These are phyloP conservation scores for Plasmodium yoelii DNA, from an alignment of 169 alveolate species.

Conservation along the genomic window DNA sequence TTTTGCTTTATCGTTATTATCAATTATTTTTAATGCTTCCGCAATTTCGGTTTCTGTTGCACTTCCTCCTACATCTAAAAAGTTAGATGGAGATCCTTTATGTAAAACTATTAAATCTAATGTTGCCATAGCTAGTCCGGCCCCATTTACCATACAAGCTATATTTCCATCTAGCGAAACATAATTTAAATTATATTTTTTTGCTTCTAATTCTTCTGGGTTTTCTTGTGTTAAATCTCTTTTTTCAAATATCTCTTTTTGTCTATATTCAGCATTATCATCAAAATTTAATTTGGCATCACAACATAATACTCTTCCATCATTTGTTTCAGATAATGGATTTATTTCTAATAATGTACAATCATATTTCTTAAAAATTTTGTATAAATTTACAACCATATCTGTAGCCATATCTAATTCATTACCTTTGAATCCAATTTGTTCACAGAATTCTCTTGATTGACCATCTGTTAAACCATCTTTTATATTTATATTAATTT, in stretches of 20 bases:
- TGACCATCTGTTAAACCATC: slow-evolving; percentile 86
- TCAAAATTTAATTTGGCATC: slow-evolving; percentile 96
- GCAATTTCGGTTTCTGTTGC: slow-evolving; percentile 93
- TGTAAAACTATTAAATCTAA: slow-evolving; percentile 90
- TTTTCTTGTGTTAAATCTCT: slow-evolving; percentile 88
- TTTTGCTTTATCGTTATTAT: slow-evolving; percentile 91
- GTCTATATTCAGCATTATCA: slow-evolving; percentile 96
- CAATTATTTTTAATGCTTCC: slow-evolving; percentile 92
- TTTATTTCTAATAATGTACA: slow-evolving; percentile 95
- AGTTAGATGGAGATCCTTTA: slow-evolving; percentile 97
- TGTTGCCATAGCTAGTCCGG: slow-evolving; percentile 99
- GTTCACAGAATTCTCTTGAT: slow-evolving; percentile 78
- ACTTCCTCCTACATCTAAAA: slow-evolving; percentile 98
- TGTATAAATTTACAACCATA: slow-evolving; percentile 81
- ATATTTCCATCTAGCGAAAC: slow-evolving; percentile 94
- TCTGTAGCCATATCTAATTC: slow-evolving; percentile 77
- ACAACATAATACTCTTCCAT: slow-evolving; percentile 91
- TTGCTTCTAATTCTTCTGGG: slow-evolving; percentile 93
- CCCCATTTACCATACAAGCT: slow-evolving; percentile 98
- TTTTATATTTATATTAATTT: slow-evolving; percentile 80
- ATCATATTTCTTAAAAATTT: slow-evolving; percentile 91
- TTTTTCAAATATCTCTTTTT: slow-evolving; percentile 87
- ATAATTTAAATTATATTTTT: slow-evolving; percentile 91
- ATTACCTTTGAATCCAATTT: slow-evolving; percentile 80
- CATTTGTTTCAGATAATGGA: slow-evolving; percentile 93